These are phyloP conservation scores for Tylopilus cervinicoccineus DNA, from an alignment of 768 basidiomycete species.

Conservation along the genomic window DNA sequence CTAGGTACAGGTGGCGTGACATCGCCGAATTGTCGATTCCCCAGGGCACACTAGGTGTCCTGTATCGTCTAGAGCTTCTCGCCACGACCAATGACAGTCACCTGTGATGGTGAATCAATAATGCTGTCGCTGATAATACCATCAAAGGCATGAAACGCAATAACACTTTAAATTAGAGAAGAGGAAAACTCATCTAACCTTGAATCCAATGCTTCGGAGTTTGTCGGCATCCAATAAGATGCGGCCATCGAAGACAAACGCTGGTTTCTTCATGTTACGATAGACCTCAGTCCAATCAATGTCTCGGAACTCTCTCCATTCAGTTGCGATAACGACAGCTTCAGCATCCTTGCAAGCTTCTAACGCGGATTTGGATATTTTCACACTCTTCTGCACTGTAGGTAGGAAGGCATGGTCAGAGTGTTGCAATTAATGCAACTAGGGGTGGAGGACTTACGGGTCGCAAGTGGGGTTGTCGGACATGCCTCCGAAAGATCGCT, in stretches of 20 bases:
- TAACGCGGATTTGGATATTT: slow-evolving; percentile 68
- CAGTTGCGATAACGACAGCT: slow-evolving; percentile 93
- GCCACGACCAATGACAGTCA: slow-evolving; percentile 58
- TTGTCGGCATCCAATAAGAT: slow-evolving; percentile 79
- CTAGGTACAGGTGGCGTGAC: slow-evolving; percentile 9
- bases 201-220: slow-evolving; percentile 87
- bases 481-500: slow-evolving; percentile 64
- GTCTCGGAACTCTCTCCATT: slow-evolving; percentile 94
- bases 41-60: not conserved
- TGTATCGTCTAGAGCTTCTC: slow-evolving; percentile 31
- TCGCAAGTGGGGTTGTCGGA: slow-evolving; percentile 58
- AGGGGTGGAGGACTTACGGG: slow-evolving; percentile 46
- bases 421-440: not conserved
- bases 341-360: slow-evolving; percentile 89
- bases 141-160: not conserved
- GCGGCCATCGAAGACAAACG: slow-evolving; percentile 94
- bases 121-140: slow-evolving; percentile 6
- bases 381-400: slow-evolving; percentile 85
- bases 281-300: slow-evolving; percentile 92
- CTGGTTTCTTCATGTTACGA: slow-evolving; percentile 92
- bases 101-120: slow-evolving; percentile 31
- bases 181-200: slow-evolving; percentile 36
- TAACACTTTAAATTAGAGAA: not conserved
- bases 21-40: not conserved
- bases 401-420: not conserved